Evolutionary conservation across 176 grass and related monocot species (phyloP).

Genomic region (Tillandsia leiboldiana): DNA sequence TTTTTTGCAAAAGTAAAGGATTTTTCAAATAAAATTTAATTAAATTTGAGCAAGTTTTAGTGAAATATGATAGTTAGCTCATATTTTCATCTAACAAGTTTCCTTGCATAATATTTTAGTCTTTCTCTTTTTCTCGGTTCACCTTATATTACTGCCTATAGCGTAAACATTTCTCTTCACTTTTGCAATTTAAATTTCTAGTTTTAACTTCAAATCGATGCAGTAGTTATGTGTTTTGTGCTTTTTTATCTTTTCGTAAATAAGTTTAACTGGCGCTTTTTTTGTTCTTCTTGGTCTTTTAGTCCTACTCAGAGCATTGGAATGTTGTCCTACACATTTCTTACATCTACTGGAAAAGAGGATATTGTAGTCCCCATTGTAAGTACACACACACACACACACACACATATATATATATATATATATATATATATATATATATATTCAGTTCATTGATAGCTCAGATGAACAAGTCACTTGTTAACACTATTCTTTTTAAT

Average conservation of each 20-base stretch:
- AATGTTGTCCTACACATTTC: constrained; percentile 27
- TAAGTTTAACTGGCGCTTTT: not conserved
- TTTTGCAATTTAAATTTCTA: not conserved
- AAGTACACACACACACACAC: not conserved
- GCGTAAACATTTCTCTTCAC: too few species aligned
- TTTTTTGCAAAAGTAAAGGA: not conserved
- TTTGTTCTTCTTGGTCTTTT: not conserved
- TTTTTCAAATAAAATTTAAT: too few species aligned
- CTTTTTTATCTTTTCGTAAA: not conserved
- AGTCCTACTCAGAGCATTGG: constrained; percentile 26
- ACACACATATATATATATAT: too few species aligned
- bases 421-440: too few species aligned
- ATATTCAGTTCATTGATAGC: not conserved
- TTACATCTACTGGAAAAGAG: constrained; percentile 14
- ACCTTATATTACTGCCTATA: too few species aligned
- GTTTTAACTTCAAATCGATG: not conserved
- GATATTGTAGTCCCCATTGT: constrained; percentile 30
- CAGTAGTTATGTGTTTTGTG: not conserved
- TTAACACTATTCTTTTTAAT: too few species aligned
- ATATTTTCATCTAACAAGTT: too few species aligned
- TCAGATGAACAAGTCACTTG: not conserved
- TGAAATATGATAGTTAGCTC: too few species aligned
- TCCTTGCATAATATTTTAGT: too few species aligned
- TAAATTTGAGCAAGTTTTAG: too few species aligned
- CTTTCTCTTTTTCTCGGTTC: too few species aligned